Evolutionary conservation across 306 rosid genomes (phyloP), one percentile per base, ranked within the genome.

Genomic region (Styphnolobium japonicum): DNA sequence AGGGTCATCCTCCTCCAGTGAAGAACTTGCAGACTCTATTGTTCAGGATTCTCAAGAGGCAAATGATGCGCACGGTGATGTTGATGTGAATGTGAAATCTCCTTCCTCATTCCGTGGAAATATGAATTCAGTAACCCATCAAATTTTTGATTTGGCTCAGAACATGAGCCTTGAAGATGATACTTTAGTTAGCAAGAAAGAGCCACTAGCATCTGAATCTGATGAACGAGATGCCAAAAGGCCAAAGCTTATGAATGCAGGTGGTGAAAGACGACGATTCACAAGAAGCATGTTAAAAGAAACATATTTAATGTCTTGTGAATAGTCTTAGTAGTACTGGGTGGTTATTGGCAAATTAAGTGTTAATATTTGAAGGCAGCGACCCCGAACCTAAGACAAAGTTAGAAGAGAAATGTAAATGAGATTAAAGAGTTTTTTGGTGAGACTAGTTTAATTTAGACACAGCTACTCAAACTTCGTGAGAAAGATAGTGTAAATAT

Each of bases 41-140:
- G 92, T 90, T 58, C 82, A 74, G 63, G 89, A 90, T 83, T 90
- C 94, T 45, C 88, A 85, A 61, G 93, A 82, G 31, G 76, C 23
- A 62, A 78, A 76, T 68, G 84, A 70, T 19, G 77, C 27, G 52
- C 45, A 78, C n/a, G n/a, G n/a, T 16, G 78, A 86, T 11, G 77
- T 45, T 61, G 77, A 66, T 40, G 71, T 57, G 40, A 60, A 65
- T 31, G 55, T 36, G 19, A 51, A 55, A 2, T 29, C 77, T 61
- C 33, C 37, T 74, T 64, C 82, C 73, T 29, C 81, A 49, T 48
- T 37, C 25, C 70, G 25, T 46, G 71, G 65, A 64, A 81, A 18
- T 73, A 37, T 53, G 45, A 58, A 21, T 60, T 73, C 60, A 21
- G 33, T 43, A 67, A 48, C 56, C 71, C 58, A 14, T 76, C 53